Conservation (phyloP, 2,329 filamentous ascomycete species). For the Colletotrichum sp. region DNA sequence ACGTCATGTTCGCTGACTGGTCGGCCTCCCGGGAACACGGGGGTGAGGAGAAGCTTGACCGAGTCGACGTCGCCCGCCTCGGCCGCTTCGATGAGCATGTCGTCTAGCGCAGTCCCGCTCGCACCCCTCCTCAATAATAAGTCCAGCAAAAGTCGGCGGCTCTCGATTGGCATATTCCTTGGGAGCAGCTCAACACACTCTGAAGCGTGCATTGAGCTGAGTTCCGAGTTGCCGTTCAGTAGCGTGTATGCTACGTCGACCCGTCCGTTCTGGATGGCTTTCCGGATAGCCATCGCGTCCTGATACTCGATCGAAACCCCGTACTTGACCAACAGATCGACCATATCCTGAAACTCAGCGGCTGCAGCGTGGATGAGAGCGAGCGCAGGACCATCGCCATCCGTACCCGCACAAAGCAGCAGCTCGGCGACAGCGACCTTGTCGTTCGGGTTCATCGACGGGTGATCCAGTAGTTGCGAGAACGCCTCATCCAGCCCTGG, state of each 20-base stretch:
- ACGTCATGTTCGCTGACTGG: slow-evolving; percentile 19
- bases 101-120: slow-evolving; percentile 48
- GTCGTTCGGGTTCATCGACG: slow-evolving; percentile 50
- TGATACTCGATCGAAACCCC: slow-evolving; percentile 62
- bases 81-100: slow-evolving; percentile 56
- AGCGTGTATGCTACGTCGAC: slow-evolving; percentile 52
- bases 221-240: slow-evolving; percentile 45
- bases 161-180: slow-evolving; percentile 48
- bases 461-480: slow-evolving; percentile 47
- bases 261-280: slow-evolving; percentile 51
- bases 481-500: slow-evolving; percentile 57
- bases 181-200: slow-evolving; percentile 55
- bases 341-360: slow-evolving; percentile 59
- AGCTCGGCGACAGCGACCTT: slow-evolving; percentile 60
- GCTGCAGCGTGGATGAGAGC: slow-evolving; percentile 55
- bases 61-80: slow-evolving; percentile 53
- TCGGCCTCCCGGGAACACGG: slow-evolving; percentile 46
- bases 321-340: slow-evolving; percentile 55
- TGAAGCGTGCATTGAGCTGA: slow-evolving; percentile 52
- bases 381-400: slow-evolving; percentile 53
- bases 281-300: slow-evolving; percentile 53
- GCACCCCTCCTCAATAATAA: slow-evolving; percentile 58
- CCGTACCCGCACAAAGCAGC: slow-evolving; percentile 62
- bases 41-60: slow-evolving; percentile 53
- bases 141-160: slow-evolving; percentile 48